Evolutionary conservation across 306 rosid genomes (phyloP).

Genomic region (Vigna radiata): DNA sequence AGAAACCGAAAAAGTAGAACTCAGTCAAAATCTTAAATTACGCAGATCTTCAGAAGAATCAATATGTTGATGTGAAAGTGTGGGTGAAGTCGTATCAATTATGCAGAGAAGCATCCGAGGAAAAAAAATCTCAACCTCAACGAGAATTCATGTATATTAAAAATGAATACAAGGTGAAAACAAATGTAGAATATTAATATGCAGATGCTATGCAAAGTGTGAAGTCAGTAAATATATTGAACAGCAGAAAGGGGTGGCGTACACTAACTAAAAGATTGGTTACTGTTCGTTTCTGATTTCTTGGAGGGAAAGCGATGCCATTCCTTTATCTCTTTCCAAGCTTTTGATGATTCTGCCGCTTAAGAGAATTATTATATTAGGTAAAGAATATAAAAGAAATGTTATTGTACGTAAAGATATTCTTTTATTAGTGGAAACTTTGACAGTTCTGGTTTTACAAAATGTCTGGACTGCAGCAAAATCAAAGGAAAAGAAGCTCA

Average conservation of each 20-base stretch:
- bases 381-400: constrained; percentile 35
- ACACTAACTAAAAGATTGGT: constrained; percentile 30
- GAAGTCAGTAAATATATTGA: not conserved
- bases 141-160: not conserved
- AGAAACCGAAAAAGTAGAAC: too few species aligned
- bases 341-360: not conserved
- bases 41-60: not conserved
- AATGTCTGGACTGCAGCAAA: constrained; percentile 26
- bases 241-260: constrained; percentile 6
- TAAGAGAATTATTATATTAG: not conserved
- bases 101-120: not conserved
- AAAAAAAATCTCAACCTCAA: not conserved
- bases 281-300: constrained; percentile 25
- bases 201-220: constrained; percentile 17
- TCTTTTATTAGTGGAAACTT: constrained; percentile 25
- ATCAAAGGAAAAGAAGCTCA: constrained; percentile 33
- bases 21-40: not conserved
- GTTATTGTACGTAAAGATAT: constrained; percentile 26
- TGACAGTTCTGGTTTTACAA: constrained; percentile 35
- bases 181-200: not conserved
- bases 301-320: constrained; percentile 8
- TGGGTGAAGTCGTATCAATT: not conserved
- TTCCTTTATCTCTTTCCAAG: constrained; percentile 22
- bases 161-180: not conserved
- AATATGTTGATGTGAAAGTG: not conserved